These are phyloP conservation scores for Apiospora phragmitis DNA, from an alignment of 2,329 filamentous ascomycete species.

Conservation along the genomic window DNA sequence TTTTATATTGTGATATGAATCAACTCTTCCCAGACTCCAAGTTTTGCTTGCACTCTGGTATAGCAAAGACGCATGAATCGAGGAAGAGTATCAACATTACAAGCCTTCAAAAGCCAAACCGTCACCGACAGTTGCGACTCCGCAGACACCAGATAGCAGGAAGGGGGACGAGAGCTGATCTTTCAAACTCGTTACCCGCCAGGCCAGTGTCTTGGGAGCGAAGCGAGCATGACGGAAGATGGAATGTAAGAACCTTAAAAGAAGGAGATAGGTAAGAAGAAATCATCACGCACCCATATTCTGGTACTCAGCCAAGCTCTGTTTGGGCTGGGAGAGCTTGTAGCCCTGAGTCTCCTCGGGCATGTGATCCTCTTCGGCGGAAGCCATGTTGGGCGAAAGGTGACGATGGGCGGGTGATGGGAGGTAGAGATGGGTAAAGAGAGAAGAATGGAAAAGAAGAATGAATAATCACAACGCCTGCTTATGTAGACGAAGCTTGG, in stretches of 20 bases:
- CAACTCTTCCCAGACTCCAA: background rate
- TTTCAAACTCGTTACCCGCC: background rate
- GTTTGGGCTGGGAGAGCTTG: conserved; percentile 96
- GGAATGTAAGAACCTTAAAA: conserved; percentile 13
- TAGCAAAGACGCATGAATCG: background rate
- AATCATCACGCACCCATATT: conserved; percentile 69
- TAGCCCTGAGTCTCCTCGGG: conserved; percentile 91
- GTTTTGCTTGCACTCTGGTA: background rate
- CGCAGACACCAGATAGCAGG: background rate
- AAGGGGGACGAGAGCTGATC: background rate
- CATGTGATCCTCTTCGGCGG: conserved; percentile 76
- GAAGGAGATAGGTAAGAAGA: background rate
- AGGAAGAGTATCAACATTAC: background rate
- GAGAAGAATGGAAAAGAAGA: background rate
- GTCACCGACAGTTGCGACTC: conserved; percentile 3
- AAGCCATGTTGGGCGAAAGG: conserved; percentile 58
- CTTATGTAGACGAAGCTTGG: conserved; percentile 2
- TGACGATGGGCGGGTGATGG: background rate
- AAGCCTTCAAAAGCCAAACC: too few species aligned
- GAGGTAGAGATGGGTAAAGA: conserved; percentile 8
- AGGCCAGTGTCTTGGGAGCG: background rate
- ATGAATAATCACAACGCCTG: background rate
- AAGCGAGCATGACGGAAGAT: conserved; percentile 1
- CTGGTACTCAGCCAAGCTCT: conserved; percentile 92
- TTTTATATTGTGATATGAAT: background rate